Percentiles rank a stretch among this genome's conserved stretches.
Conservation (phyloP, 1,139 yeast genomes). For the Waltiozyma sp. region DNA sequence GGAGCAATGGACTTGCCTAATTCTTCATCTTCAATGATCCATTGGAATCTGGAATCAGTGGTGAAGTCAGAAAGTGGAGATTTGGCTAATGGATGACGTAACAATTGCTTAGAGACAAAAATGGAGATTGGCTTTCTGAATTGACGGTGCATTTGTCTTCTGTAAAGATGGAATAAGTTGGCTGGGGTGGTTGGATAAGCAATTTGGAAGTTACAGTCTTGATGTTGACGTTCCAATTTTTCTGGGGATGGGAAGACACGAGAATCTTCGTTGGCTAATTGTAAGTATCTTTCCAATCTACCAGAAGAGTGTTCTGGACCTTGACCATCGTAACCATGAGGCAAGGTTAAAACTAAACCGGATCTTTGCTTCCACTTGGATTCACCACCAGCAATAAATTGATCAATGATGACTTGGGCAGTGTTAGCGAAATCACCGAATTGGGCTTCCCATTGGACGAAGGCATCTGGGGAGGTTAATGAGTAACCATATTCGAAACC, state of each 20-base stretch:
- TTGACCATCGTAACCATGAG: slow-evolving; percentile 99
- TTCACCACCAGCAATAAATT: slow-evolving; percentile 95
- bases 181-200: slow-evolving; percentile 99
- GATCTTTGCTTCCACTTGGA: slow-evolving; percentile 98
- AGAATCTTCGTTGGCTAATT: slow-evolving; percentile 91
- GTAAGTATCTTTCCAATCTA: slow-evolving; percentile 93
- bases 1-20: slow-evolving; percentile 64
- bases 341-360: slow-evolving; percentile 88
- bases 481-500: slow-evolving; percentile 99
- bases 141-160: slow-evolving; percentile 99
- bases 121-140: slow-evolving; percentile 91
- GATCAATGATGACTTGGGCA: slow-evolving; percentile 96
- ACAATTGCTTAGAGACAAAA: slow-evolving; percentile 85
- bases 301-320: slow-evolving; percentile 99
- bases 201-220: slow-evolving; percentile 95
- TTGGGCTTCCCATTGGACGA: slow-evolving; percentile 99
- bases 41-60: slow-evolving; percentile 84
- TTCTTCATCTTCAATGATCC: slow-evolving; percentile 90
- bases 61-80: slow-evolving; percentile 76
- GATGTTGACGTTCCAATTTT: slow-evolving; percentile 93
- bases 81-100: slow-evolving; percentile 97
- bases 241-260: slow-evolving; percentile 85
- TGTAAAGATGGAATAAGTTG: slow-evolving; percentile 87
- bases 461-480: slow-evolving; percentile 90
- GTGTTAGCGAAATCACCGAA: slow-evolving; percentile 99